Base-by-base conservation (phyloP, 2,329 filamentous ascomycete genomes). In the Nemania sp. region DNA sequence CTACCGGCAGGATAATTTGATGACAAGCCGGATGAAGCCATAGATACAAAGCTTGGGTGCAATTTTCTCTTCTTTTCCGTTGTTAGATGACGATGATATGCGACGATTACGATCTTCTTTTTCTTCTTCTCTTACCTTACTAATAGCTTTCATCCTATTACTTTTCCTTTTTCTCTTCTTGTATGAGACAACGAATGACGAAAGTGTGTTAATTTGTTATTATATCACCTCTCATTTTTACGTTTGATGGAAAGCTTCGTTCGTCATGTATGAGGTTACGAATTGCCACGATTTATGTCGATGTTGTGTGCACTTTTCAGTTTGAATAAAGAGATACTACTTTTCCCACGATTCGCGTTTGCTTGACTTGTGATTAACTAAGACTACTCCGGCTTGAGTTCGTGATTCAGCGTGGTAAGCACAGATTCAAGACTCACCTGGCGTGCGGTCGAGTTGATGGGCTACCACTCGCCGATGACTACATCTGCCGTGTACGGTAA, bases 221-320 rank as follows among this genome's bases (percentile, higher is more conserved):
- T 9, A 31, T 14, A 12, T 31, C n/a, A 3, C 5, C 4, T 31
- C 28, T 9, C 8, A 31, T 31, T 31, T 14, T n/a, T n/a, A n/a
- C n/a, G n/a, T n/a, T n/a, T n/a, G n/a, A n/a, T n/a, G n/a, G n/a
- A n/a, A n/a, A n/a, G 8, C 28, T 31, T 11, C 28, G n/a, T 31
- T 31, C 28, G n/a, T 43, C 11, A 41, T 56, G 54, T 56, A 56
- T 53, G 3, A 37, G 40, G 41, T 49, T 42, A 54, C 20, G 54
- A 54, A 31, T 19, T 36, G 3, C 45, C 17, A 56, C 26, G 43
- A 46, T 23, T 48, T 15, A 17, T 17, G n/a, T n/a, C n/a, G n/a
- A n/a, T n/a, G n/a, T n/a, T n/a, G n/a, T n/a, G n/a, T n/a, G n/a
- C n/a, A n/a, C n/a, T n/a, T n/a, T n/a, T n/a, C n/a, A n/a, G n/a